phyloP scores from a whole-genome alignment of 2,329 filamentous ascomycete genomes.

The Neofusicoccum kwambonambiense region DNA sequence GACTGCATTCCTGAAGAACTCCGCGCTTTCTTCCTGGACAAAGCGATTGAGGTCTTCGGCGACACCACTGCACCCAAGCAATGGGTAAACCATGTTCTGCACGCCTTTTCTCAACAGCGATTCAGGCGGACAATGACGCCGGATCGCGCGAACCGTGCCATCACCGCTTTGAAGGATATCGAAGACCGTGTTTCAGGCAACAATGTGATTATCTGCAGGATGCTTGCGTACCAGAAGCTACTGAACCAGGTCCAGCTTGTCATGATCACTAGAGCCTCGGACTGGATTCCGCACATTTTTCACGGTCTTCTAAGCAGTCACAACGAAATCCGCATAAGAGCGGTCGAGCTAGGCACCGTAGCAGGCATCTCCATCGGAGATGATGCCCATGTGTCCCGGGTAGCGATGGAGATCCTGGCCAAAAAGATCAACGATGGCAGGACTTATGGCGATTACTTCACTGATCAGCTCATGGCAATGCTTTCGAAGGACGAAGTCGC shows the following conservation, averaged over 20 bases:
- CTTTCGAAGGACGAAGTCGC: slow-evolving; percentile 58
- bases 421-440: slow-evolving; percentile 52
- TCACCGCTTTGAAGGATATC: slow-evolving; percentile 69
- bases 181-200: slow-evolving; percentile 75
- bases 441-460: slow-evolving; percentile 69
- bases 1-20: slow-evolving; percentile 75
- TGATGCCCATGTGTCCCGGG: slow-evolving; percentile 65
- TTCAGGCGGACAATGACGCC: slow-evolving; percentile 76
- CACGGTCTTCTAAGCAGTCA: slow-evolving; percentile 76
- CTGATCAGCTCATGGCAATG: slow-evolving; percentile 66
- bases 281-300: slow-evolving; percentile 83
- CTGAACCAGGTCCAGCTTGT: slow-evolving; percentile 66
- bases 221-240: slow-evolving; percentile 76
- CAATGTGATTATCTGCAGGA: slow-evolving; percentile 72
- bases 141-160: slow-evolving; percentile 67
- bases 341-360: slow-evolving; percentile 71
- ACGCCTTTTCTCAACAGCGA: slow-evolving; percentile 74
- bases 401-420: slow-evolving; percentile 63
- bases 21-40: slow-evolving; percentile 74
- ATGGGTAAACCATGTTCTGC: slow-evolving; percentile 71
- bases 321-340: slow-evolving; percentile 72
- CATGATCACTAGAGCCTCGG: slow-evolving; percentile 67
- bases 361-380: slow-evolving; percentile 68
- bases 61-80: slow-evolving; percentile 71
- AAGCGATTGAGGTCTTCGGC: slow-evolving; percentile 71